Evolutionary conservation across 352 stramenopile species (phyloP).

Genomic region (Pythium periplocum): DNA sequence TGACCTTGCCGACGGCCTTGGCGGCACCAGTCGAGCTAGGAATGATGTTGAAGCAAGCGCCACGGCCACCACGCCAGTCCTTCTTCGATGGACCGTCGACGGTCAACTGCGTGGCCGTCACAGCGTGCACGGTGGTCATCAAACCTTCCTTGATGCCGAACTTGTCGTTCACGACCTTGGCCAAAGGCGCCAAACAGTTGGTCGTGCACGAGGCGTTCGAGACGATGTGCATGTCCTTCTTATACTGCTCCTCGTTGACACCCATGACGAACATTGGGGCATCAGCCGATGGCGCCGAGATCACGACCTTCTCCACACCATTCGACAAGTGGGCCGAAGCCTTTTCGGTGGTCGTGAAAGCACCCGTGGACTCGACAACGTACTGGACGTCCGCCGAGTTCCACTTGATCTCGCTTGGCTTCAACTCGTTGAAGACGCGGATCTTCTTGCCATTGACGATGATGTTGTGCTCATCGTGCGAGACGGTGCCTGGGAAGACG

Average conservation of each 20-base stretch:
- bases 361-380: slow-evolving; percentile 89
- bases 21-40: slow-evolving; percentile 96
- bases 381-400: slow-evolving; percentile 88
- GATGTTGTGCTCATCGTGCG: slow-evolving; percentile 84
- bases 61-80: slow-evolving; percentile 97
- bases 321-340: slow-evolving; percentile 90
- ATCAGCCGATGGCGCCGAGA: slow-evolving; percentile 97
- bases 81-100: slow-evolving; percentile 98
- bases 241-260: slow-evolving; percentile 96
- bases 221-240: slow-evolving; percentile 93
- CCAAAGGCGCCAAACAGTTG: slow-evolving; percentile 97
- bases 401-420: slow-evolving; percentile 94
- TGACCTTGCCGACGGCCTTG: slow-evolving; percentile 99
- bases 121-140: slow-evolving; percentile 99
- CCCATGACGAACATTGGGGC: slow-evolving; percentile 98
- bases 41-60: slow-evolving; percentile 98
- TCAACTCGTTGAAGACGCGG: slow-evolving; percentile 91
- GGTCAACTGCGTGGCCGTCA: slow-evolving; percentile 97
- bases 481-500: slow-evolving; percentile 79
- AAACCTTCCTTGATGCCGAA: slow-evolving; percentile 98
- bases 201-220: slow-evolving; percentile 99
- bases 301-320: slow-evolving; percentile 96
- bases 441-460: slow-evolving; percentile 93
- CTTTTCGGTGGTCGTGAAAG: slow-evolving; percentile 86
- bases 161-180: slow-evolving; percentile 98